Percentiles rank a stretch among this genome's conserved stretches.
These are phyloP conservation scores for Alternaria conjuncta DNA, from an alignment of 2,329 filamentous ascomycete species.

Conservation along the genomic window DNA sequence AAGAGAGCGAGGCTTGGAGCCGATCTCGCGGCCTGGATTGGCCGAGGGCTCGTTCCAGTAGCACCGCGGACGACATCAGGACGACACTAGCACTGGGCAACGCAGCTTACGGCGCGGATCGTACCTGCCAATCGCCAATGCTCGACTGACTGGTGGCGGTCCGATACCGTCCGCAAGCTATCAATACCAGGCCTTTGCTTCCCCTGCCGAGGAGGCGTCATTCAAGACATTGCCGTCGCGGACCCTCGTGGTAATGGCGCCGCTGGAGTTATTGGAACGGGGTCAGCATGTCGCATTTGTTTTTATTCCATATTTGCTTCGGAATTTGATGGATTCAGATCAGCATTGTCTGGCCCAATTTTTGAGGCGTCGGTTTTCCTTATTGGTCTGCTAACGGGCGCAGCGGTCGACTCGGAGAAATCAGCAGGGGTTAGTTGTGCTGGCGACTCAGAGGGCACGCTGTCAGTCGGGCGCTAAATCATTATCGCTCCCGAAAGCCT, in stretches of 20 bases:
- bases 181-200: conserved; percentile 28
- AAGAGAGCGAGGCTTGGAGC: conserved; percentile 37
- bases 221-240: conserved; percentile 17
- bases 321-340: conserved; percentile 48
- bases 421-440: conserved; percentile 37
- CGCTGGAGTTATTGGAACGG: conserved; percentile 39
- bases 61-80: conserved; percentile 40
- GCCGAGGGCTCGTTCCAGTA: conserved; percentile 40
- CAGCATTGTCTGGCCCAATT: conserved; percentile 44
- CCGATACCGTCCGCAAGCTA: conserved; percentile 37
- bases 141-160: conserved; percentile 33
- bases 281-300: conserved; percentile 34
- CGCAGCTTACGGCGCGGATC: conserved; percentile 43
- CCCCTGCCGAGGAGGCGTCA: conserved; percentile 31
- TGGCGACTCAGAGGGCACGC: conserved; percentile 41
- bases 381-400: conserved; percentile 40
- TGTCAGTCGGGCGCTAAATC: conserved; percentile 46
- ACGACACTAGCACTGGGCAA: conserved; percentile 39
- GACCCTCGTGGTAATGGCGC: conserved; percentile 29
- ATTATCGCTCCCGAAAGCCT: conserved; percentile 33
- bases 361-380: conserved; percentile 28
- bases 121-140: conserved; percentile 42
- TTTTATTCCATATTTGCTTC: conserved; percentile 45
- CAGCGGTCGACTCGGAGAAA: conserved; percentile 44
- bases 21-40: conserved; percentile 41